These are phyloP conservation scores for Amanita molliuscula DNA, from an alignment of 768 basidiomycete genomes.

Conservation along the genomic window DNA sequence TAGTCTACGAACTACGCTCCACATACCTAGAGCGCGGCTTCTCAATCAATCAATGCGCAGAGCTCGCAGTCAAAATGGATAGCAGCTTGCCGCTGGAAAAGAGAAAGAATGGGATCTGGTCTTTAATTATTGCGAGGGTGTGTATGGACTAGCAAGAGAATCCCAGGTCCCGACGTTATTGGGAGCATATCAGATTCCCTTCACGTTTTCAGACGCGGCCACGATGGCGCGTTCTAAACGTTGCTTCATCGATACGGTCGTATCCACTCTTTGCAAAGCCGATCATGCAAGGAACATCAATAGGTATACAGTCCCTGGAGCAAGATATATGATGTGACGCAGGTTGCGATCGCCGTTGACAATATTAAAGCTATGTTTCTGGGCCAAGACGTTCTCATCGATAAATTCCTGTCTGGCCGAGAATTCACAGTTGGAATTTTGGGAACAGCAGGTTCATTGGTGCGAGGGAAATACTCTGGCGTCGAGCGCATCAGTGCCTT, in stretches of 20 bases:
- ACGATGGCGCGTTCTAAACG: no score
- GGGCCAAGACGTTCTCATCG: constrained; percentile 13
- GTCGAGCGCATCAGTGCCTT: background rate
- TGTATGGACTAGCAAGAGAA: constrained; percentile 12
- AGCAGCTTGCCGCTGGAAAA: background rate
- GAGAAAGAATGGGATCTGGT: constrained; percentile 15
- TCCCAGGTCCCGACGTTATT: constrained; percentile 17
- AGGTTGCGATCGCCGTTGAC: background rate
- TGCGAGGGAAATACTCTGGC: background rate
- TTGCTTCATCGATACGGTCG: constrained; percentile 6
- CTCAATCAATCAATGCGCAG: background rate
- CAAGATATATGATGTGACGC: constrained; percentile 10
- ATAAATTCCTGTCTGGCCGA: constrained; percentile 15
- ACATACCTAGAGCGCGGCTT: background rate
- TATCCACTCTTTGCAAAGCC: constrained; percentile 18
- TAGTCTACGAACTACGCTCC: background rate
- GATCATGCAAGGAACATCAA: constrained; percentile 11
- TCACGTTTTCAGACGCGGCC: constrained; percentile 16
- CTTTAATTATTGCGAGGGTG: constrained; percentile 16
- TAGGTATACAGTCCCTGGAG: constrained; percentile 13
- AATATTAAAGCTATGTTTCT: constrained; percentile 11
- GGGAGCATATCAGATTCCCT: constrained; percentile 14
- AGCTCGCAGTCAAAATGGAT: background rate
- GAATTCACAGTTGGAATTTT: constrained; percentile 18
- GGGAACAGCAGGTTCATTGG: constrained; percentile 13